phyloP scores from a whole-genome alignment of 495 filamentous ascomycete genomes.

The Aspergillus bertholletiae region DNA sequence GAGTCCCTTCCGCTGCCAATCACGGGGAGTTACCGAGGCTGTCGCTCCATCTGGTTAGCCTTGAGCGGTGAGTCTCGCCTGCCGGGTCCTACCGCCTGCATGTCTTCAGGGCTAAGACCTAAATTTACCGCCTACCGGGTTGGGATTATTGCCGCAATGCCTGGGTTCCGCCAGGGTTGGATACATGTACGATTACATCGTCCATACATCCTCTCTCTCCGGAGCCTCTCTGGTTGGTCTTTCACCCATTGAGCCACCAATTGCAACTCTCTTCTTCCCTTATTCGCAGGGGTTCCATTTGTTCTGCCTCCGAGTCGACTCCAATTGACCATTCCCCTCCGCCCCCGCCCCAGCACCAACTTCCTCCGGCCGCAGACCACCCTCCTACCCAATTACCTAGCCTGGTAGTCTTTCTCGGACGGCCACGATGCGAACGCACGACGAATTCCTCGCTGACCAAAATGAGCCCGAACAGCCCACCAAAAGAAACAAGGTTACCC shows the following conservation, averaged over 20 bases:
- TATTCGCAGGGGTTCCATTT: no score
- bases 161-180: neutral
- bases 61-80: neutral
- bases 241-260: no score
- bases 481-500: conserved; percentile 4
- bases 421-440: neutral
- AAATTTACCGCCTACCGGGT: neutral
- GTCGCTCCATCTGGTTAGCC: no score
- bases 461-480: neutral
- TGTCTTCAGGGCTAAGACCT: neutral
- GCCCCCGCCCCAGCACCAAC: no score
- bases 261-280: no score
- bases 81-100: neutral
- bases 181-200: neutral
- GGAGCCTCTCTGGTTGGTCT: no score
- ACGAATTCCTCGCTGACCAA: neutral
- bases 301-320: no score
- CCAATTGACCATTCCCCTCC: neutral
- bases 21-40: no score
- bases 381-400: no score
- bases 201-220: neutral
- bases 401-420: no score
- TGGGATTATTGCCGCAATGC: neutral
- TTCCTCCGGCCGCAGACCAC: no score
- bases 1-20: no score